Conservation (phyloP, 108 stramenopile species). For the Aurantiochytrium sp. region DNA sequence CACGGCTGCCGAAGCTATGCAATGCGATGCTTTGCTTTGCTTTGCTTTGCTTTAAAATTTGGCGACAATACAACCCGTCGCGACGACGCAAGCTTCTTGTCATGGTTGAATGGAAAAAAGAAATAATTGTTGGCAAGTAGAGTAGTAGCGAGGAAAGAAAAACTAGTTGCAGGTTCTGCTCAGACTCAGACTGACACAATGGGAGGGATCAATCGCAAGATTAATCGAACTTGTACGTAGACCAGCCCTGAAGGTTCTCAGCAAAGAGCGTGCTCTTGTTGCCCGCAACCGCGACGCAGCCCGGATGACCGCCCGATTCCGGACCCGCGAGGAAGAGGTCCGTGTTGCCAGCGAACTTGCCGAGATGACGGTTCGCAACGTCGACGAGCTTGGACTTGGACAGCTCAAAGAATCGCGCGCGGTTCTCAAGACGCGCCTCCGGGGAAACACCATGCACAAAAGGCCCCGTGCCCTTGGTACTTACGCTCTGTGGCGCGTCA, state of each 20-base stretch:
- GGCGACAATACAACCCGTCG: too few species aligned
- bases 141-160: too few species aligned
- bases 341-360: background rate
- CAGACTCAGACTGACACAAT: too few species aligned
- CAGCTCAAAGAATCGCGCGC: conserved; percentile 11
- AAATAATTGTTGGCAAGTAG: too few species aligned
- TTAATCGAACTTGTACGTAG: background rate
- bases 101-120: too few species aligned
- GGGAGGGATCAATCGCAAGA: too few species aligned
- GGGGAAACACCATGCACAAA: background rate
- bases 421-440: background rate
- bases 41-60: too few species aligned
- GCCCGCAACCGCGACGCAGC: background rate
- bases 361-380: background rate
- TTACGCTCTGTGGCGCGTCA: background rate
- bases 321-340: background rate
- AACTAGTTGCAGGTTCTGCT: too few species aligned
- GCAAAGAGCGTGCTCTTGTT: background rate
- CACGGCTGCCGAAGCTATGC: too few species aligned
- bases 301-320: background rate
- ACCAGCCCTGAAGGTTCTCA: background rate
- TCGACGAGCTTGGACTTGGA: background rate
- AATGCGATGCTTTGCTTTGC: too few species aligned
- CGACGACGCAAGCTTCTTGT: too few species aligned
- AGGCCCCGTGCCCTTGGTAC: background rate